Evolutionary conservation across 2,329 filamentous ascomycete genomes (phyloP), one percentile per base, ranked within the genome.

Genomic region (Fusarium floridanum): DNA sequence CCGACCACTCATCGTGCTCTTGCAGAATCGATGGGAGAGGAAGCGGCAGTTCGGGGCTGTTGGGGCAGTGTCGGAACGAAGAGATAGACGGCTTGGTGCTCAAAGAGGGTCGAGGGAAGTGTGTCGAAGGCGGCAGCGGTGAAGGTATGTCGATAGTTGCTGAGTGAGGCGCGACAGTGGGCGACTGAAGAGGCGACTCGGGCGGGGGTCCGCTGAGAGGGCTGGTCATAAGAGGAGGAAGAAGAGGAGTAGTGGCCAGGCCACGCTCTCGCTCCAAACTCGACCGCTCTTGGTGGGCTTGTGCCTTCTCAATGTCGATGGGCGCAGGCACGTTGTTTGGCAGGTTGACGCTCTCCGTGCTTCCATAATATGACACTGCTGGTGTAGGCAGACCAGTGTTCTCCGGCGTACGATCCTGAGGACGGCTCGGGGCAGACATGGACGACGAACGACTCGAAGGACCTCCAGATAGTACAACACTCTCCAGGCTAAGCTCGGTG

Each of bases 181-280:
- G 95, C 0, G 95, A 97, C 82, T 97, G 94, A 29, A 97, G 86
- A n/a, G 95, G 95, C 9, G 95, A 97, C 68, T 94, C 89, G 36
- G 92, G 86, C 1, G 89, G 88, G 1, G 91, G 88, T 48, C 90
- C 83, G 53, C 86, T 83, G 37, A 88, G 84, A 24, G 87, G 83
- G 65, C 90, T 88, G 32, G 90, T 91, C 85, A 97, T 89, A 39
- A 97, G 87, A 0, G 95, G 95, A 9, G 95, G 95, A 3, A 98
- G 87, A 9, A 98, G 88, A 43, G 95, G 96, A 4, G 95, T 98
- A 5, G 93, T 93, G 0, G 94, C 93, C 76, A 94, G 80, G 50
- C 85, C 83, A 59, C 89, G 88, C 84, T 84, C 91, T 81, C 84
- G 91, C 84, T 84, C 91, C 82, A 84, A 89, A 82, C 76, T 90